Conservation (phyloP, 2,329 filamentous ascomycete genomes). For the Fusarium sp. region DNA sequence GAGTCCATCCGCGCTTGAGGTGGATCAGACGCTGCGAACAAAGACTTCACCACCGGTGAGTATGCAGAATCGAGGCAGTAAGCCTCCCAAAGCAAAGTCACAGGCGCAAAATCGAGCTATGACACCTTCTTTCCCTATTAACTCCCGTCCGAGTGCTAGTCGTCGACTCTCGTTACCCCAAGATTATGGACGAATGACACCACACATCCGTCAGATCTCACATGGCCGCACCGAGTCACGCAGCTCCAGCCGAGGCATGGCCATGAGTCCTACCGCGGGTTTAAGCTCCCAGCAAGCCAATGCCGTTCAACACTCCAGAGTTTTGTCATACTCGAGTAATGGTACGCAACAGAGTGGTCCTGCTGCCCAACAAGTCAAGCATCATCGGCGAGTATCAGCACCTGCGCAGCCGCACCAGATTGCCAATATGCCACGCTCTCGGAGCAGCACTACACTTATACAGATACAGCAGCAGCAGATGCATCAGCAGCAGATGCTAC, state of each 20-base stretch:
- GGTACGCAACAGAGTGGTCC: slow-evolving; percentile 17
- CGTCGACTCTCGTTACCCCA: slow-evolving; percentile 35
- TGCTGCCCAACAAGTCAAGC: slow-evolving; percentile 16
- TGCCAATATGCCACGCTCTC: slow-evolving; percentile 18
- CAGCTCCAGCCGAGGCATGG: slow-evolving; percentile 19
- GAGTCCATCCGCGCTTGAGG: slow-evolving; percentile 13
- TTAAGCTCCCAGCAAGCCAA: slow-evolving; percentile 17
- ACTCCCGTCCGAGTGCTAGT: slow-evolving; percentile 1
- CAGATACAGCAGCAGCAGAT: slow-evolving; percentile 28
- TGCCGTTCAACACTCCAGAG: slow-evolving; percentile 16
- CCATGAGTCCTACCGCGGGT: not conserved
- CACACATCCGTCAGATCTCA: slow-evolving; percentile 25
- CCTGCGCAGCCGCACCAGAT: slow-evolving; percentile 22
- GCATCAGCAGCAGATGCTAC: slow-evolving; percentile 23
- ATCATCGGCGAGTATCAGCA: slow-evolving; percentile 34
- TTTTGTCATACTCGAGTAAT: slow-evolving; percentile 34
- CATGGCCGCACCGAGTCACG: slow-evolving; percentile 24
- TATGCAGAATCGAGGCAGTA: slow-evolving; percentile 54
- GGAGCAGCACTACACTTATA: slow-evolving; percentile 21
- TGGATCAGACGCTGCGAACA: slow-evolving; percentile 41
- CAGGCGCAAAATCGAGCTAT: slow-evolving; percentile 20
- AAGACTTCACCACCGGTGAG: slow-evolving; percentile 55
- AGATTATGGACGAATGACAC: slow-evolving; percentile 30
- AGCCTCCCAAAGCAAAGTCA: slow-evolving; percentile 29
- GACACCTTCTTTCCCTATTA: slow-evolving; percentile 27